Evolutionary conservation across 257 asterid species (phyloP).

Genomic region (Solanum clarkiae): DNA sequence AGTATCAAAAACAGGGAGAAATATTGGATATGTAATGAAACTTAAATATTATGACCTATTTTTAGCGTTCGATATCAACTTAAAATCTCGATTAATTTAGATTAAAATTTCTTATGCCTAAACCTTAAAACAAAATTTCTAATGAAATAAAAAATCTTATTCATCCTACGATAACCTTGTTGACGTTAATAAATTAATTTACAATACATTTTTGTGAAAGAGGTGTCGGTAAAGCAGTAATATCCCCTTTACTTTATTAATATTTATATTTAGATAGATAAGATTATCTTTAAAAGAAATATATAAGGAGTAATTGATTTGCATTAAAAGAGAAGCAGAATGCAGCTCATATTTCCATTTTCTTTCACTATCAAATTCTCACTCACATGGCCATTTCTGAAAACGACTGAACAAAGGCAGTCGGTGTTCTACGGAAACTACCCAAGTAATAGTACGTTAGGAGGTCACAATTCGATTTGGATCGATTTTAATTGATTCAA

Average conservation of each 20-base stretch:
- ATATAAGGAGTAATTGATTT: background rate
- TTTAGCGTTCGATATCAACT: too few relatives aligned
- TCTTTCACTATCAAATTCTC: background rate
- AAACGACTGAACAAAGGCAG: background rate
- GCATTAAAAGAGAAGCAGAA: background rate
- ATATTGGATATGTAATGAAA: too few relatives aligned
- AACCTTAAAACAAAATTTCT: too few relatives aligned
- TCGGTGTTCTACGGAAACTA: background rate
- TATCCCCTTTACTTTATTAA: background rate
- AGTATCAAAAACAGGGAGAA: too few relatives aligned
- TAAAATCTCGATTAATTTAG: too few relatives aligned
- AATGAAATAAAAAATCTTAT: too few relatives aligned
- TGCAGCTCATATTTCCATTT: background rate
- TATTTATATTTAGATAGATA: background rate
- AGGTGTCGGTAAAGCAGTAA: background rate
- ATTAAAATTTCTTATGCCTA: too few relatives aligned
- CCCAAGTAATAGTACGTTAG: too few relatives aligned
- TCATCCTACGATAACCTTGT: background rate
- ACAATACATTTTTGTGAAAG: background rate
- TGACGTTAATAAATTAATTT: background rate
- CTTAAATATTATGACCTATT: too few relatives aligned
- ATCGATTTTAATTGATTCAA: too few relatives aligned
- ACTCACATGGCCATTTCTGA: background rate
- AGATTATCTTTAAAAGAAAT: background rate
- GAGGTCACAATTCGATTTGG: too few relatives aligned